Base-by-base conservation (phyloP, 352 stramenopile species). In the Globisporangium cylindrosporum region DNA sequence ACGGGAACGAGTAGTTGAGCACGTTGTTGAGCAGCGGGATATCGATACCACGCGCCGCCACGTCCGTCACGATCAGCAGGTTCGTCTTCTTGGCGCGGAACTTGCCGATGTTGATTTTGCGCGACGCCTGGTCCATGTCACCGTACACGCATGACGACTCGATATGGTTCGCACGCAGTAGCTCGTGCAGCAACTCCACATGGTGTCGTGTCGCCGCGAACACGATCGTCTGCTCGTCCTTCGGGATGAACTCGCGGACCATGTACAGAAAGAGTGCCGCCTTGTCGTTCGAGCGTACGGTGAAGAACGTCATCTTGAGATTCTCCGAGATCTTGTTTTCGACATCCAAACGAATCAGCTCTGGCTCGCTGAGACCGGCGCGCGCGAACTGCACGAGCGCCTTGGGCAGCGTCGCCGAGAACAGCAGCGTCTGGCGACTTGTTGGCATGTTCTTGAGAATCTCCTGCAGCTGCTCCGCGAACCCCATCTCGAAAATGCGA, bases 401-500 rank as follows among this genome's bases (percentile, higher is more conserved):
- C 74, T 98, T 98, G 6, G 98, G 98, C 80, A 99, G 88, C 12
- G 98, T 99, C 8, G 97, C 97, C 5, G 91, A 97, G 77, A 99
- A 99, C 20, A 99, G 77, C 66, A 99, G 73, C 49, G 94, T 98
- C 80, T 96, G 84, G 54, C 88, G 77, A 74, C 67, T 89, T 18
- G 77, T 76, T 2, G 95, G 92, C 84, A 99, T 97, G 57, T 86
- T 95, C 65, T 84, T 90, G 20, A 97, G 71, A 77, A 98, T 98
- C 75, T 98, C 87, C 58, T 98, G 82, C 59, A 99, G 77, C 79
- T 99, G 98, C 69, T 98, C 85, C 0, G 96, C 94, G 74, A 99
- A 99, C 18, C 98, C 98, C 98, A 99, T 99, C 76, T 99, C 98
- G 77, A 99, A 99, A 18, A 99, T 90, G 41, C 98, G 89, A 87